Evolutionary conservation across 2,329 filamentous ascomycete species (phyloP).

Genomic region (Cladorrhinum sp.): DNA sequence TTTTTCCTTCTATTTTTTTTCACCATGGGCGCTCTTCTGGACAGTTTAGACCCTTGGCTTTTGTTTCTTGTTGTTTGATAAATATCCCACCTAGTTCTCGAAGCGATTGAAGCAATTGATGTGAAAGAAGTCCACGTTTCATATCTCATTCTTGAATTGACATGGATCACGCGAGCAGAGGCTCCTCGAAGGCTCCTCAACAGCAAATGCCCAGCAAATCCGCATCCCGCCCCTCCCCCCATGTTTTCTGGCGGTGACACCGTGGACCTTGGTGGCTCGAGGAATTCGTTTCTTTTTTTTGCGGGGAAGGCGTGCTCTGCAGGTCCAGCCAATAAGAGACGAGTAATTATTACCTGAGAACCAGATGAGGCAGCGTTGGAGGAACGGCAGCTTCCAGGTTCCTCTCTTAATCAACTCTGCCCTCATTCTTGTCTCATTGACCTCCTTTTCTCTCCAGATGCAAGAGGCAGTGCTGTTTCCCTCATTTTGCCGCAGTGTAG

Average conservation of each 20-base stretch:
- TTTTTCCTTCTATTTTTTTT: neutral
- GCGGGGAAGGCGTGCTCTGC: conserved; percentile 7
- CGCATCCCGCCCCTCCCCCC: too few relatives aligned
- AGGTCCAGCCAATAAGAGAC: conserved; percentile 6
- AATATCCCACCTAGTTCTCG: neutral
- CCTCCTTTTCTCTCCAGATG: too few relatives aligned
- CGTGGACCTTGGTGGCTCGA: conserved; percentile 8
- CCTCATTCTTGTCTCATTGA: neutral
- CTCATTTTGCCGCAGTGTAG: neutral
- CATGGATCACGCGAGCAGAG: conserved; percentile 1
- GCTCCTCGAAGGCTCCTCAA: neutral
- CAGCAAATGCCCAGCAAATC: neutral
- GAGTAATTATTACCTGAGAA: neutral
- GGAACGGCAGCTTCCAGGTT: neutral
- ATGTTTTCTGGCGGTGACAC: neutral
- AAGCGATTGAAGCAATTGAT: neutral
- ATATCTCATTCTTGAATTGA: neutral
- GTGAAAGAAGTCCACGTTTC: neutral
- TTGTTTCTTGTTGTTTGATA: neutral
- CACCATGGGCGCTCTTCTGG: neutral
- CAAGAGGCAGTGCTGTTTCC: neutral
- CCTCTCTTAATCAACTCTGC: neutral
- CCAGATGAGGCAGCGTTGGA: neutral
- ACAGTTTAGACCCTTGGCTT: neutral
- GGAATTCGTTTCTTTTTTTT: conserved; percentile 3